Evolutionary conservation across 2,329 filamentous ascomycete species (phyloP).

Genomic region (Fusarium hainanense): DNA sequence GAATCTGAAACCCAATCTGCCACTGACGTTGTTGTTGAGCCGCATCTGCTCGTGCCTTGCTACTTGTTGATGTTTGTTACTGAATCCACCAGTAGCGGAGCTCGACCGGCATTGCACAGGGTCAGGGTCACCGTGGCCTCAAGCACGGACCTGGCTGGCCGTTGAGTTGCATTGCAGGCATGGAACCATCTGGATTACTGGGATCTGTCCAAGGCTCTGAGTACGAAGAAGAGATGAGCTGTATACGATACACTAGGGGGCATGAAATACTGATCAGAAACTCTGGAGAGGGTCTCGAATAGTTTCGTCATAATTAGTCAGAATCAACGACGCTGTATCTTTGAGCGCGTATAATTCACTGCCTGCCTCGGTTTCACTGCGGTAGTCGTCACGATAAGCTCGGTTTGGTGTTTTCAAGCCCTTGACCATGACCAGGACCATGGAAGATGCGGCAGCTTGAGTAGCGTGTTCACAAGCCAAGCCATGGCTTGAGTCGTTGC

Average conservation of each 20-base stretch:
- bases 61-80: background rate
- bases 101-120: slow-evolving; percentile 25
- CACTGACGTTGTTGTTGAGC: slow-evolving; percentile 39
- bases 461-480: slow-evolving; percentile 3
- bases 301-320: background rate
- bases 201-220: slow-evolving; percentile 10
- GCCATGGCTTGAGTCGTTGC: slow-evolving; percentile 24
- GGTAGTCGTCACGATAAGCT: background rate
- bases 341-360: background rate
- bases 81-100: slow-evolving; percentile 36
- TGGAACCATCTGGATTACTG: slow-evolving; percentile 33
- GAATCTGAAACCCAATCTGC: slow-evolving; percentile 21
- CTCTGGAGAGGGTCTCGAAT: background rate
- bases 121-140: slow-evolving; percentile 24
- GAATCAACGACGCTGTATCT: background rate
- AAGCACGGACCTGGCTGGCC: slow-evolving; percentile 25
- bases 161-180: slow-evolving; percentile 22
- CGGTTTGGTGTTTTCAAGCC: background rate
- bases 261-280: background rate
- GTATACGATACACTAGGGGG: slow-evolving; percentile 4
- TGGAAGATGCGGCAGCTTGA: background rate
- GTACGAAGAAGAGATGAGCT: slow-evolving; percentile 1
- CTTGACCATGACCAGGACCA: background rate
- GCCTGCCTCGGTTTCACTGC: background rate
- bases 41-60: slow-evolving; percentile 21